Base-by-base conservation (phyloP, 805 yeast species). In the Candida sonorensis region DNA sequence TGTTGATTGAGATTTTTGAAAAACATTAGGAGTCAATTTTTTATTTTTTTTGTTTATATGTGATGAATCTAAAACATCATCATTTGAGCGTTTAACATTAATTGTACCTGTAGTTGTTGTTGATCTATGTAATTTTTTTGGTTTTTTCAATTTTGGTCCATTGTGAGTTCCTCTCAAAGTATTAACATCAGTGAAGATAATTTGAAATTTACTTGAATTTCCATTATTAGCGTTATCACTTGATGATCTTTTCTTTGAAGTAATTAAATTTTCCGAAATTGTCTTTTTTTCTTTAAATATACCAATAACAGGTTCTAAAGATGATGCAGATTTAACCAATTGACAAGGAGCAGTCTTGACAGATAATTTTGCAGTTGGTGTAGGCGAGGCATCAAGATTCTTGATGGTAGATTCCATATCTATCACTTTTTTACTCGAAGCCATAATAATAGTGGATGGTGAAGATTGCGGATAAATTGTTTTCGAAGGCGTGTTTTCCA, bases 151-250 rank as follows among this genome's bases (percentile, higher is more conserved):
- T 23, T 32, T 35, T 11, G 37, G 26, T 13, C 37, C 36, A 4
- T 42, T 43, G 35, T 44, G 36, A 23, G 31, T 40, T n/a, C 51
- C 51, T 27, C 38, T 46, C 27, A 49, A 26, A 5, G 52, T 49
- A 28, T 48, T 49, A 45, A 65, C 61, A 42, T 66, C 72, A 4
- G 69, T 54, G 31, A 67, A 58, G 3, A 66, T 66, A 36, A 67
- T 66, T 45, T 67, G 72, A 44, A 67, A 67, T 45, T 63, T 63
- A 42, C 62, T 62, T 58, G 63, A 56, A 10, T 66, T 65, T 7
- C 20, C 20, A 18, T 18, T 18, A 10, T 62, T 58, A 42, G 60
- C 58, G 59, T 55, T 57, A 29, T 57, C 40, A 13, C 27, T 16
- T 6, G 28, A 36, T 6, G 34, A 11, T 12, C 46, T 29, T 22